Base-by-base conservation (phyloP, 2,329 filamentous ascomycete species). In the Beauveria pseudobassiana region DNA sequence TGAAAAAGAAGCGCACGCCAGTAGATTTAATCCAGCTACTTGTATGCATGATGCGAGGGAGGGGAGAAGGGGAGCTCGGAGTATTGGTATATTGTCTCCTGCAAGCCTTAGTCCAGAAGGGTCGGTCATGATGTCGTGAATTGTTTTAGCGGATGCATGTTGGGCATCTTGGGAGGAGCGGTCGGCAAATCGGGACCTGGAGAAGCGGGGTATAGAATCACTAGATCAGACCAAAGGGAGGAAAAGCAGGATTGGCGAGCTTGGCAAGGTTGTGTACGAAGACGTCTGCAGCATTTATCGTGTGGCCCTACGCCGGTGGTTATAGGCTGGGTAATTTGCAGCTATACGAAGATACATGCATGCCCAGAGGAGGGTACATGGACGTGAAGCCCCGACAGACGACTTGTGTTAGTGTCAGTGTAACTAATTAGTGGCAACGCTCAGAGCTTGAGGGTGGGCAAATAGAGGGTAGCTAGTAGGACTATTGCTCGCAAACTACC, bases 91-190 rank as follows among this genome's bases (percentile, higher is more conserved):
- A 40, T 46, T 46, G 48, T 12, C 42, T 26, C 5, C 24, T 46
- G 49, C 49, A 46, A 14, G 24, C 14, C 38, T 18, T 34, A 30
- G 24, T 52, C 46, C 38, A 16, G 24, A 45, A 43, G 50, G 51
- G 59, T 20, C 24, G n/a, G 59, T 20, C 59, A 61, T 61, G 59
- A 61, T 61, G 51, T 43, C 51, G 42, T 50, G 30, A 34, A 55
- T 22, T 42, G 51, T 34, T 22, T 38, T 40, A 52, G 50, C 30
- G 50, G 26, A 30, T 18, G 18, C 30, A 43, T 18, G 7, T 40
- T 28, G 49, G 48, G 52, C 28, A 30, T 30, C 2, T 10, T 5
- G 34, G 12, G 34, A 38, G 26, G 14, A 60, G 26, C 42, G 26
- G 58, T 60, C 49, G 50, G 50, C 34, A 58, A 60, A n/a, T 59